phyloP scores from a whole-genome alignment of 83 land plant species.

The Diphasiastrum complanatum region DNA sequence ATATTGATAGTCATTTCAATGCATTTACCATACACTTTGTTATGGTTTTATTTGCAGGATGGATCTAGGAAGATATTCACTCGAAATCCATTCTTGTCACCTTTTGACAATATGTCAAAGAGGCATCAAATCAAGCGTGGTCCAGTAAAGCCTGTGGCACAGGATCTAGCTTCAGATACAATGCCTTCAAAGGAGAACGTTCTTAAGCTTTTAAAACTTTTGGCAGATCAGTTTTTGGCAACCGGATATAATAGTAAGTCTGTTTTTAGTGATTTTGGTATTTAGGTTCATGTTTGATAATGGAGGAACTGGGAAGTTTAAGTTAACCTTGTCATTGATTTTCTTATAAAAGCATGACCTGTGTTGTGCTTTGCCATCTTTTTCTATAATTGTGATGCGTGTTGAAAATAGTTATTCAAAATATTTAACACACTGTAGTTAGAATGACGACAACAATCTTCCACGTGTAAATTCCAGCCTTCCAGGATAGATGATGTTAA shows the following conservation, averaged over 20 bases:
- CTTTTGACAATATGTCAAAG: slow-evolving; percentile 36
- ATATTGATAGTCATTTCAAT: background rate
- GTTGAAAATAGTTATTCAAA: too few species aligned
- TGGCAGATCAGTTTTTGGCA: slow-evolving; percentile 62
- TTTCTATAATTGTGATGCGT: too few species aligned
- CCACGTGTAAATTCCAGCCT: too few species aligned
- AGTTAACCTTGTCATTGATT: too few species aligned
- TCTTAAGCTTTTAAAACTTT: slow-evolving; percentile 46
- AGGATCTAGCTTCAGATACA: slow-evolving; percentile 33
- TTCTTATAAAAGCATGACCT: too few species aligned
- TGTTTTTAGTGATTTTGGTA: background rate
- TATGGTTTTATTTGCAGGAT: slow-evolving; percentile 43
- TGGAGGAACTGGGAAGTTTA: background rate
- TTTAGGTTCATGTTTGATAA: background rate
- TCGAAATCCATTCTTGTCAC: slow-evolving; percentile 57
- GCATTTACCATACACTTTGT: background rate
- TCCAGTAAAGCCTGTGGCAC: slow-evolving; percentile 47
- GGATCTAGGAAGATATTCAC: slow-evolving; percentile 66
- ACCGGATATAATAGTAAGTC: slow-evolving; percentile 75
- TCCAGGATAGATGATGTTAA: too few species aligned
- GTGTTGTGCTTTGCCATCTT: too few species aligned
- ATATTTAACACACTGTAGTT: too few species aligned
- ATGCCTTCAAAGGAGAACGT: slow-evolving; percentile 40
- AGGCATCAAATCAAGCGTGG: slow-evolving; percentile 49
- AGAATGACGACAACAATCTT: too few species aligned